A percentile compares a stretch with the other conserved stretches of the same genome.
phyloP scores from a whole-genome alignment of 1,284 basidiomycete species.

The Trametes hirsuta region DNA sequence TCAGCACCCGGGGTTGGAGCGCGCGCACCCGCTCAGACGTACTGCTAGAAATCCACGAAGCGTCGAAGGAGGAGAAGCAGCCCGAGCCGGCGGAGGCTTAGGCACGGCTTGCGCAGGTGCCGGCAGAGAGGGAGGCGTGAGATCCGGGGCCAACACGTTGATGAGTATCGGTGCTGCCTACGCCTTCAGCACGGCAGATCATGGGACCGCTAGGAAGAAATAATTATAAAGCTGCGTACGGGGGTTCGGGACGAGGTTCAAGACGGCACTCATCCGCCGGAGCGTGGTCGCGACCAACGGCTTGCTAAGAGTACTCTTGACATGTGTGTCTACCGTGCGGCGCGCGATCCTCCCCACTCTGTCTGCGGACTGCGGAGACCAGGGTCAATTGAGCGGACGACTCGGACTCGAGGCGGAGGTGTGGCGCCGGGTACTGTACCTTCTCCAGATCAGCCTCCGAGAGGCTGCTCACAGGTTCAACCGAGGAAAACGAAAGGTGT shows the following conservation, averaged over 20 bases:
- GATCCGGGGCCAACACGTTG: slow-evolving; percentile 28
- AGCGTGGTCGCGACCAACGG: slow-evolving; percentile 67
- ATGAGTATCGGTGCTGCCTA: slow-evolving; percentile 34
- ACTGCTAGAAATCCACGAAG: background rate
- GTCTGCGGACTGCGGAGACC: slow-evolving; percentile 58
- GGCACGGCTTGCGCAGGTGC: slow-evolving; percentile 11
- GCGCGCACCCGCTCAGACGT: background rate
- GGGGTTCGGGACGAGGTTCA: slow-evolving; percentile 62
- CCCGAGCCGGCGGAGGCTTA: slow-evolving; percentile 13
- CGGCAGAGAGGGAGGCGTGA: slow-evolving; percentile 24
- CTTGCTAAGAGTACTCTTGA: slow-evolving; percentile 68
- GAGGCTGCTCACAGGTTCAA: slow-evolving; percentile 57
- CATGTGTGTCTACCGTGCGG: slow-evolving; percentile 67
- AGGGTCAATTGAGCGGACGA: slow-evolving; percentile 14
- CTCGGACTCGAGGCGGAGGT: background rate
- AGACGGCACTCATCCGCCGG: slow-evolving; percentile 68
- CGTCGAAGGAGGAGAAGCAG: slow-evolving; percentile 1
- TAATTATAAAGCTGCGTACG: slow-evolving; percentile 60
- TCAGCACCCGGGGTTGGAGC: background rate
- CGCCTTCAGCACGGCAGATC: slow-evolving; percentile 10
- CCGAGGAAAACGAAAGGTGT: slow-evolving; percentile 65
- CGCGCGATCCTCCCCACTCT: slow-evolving; percentile 68
- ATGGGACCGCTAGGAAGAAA: slow-evolving; percentile 3
- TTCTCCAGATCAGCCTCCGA: slow-evolving; percentile 65
- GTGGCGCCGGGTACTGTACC: slow-evolving; percentile 39